Evolutionary conservation across 345 rosid species (phyloP).

Genomic region (Lepidium sativum): DNA sequence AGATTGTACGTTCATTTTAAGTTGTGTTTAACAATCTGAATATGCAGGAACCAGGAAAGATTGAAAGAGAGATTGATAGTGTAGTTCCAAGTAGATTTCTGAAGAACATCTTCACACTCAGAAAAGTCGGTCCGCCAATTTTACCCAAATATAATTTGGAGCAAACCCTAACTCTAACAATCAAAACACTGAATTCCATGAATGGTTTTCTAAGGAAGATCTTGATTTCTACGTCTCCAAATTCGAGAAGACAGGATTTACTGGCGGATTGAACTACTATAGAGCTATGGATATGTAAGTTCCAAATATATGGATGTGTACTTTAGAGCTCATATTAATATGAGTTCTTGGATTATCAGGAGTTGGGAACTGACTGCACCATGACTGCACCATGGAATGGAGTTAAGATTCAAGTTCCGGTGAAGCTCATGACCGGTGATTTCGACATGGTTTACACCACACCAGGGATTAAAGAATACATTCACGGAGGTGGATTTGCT

Average conservation of each 20-base stretch:
- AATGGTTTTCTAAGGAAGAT: slow-evolving; percentile 65
- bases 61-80: slow-evolving; percentile 44
- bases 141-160: slow-evolving; percentile 40
- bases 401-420: slow-evolving; percentile 47
- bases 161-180: neutral
- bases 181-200: slow-evolving; percentile 30
- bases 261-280: slow-evolving; percentile 73
- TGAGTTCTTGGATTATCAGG: slow-evolving; percentile 24
- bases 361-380: slow-evolving; percentile 82
- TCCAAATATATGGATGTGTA: neutral
- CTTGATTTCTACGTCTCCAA: slow-evolving; percentile 37
- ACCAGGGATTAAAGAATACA: slow-evolving; percentile 52
- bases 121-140: slow-evolving; percentile 40
- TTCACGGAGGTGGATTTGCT: slow-evolving; percentile 44
- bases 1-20: neutral
- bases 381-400: slow-evolving; percentile 60
- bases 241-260: slow-evolving; percentile 50
- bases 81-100: slow-evolving; percentile 35
- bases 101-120: slow-evolving; percentile 30
- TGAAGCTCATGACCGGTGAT: slow-evolving; percentile 57
- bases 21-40: neutral
- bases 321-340: neutral
- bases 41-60: slow-evolving; percentile 46
- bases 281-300: slow-evolving; percentile 63
- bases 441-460: slow-evolving; percentile 55